phyloP scores from a whole-genome alignment of 139 green algal genomes.

The Haematococcus lacustris region DNA sequence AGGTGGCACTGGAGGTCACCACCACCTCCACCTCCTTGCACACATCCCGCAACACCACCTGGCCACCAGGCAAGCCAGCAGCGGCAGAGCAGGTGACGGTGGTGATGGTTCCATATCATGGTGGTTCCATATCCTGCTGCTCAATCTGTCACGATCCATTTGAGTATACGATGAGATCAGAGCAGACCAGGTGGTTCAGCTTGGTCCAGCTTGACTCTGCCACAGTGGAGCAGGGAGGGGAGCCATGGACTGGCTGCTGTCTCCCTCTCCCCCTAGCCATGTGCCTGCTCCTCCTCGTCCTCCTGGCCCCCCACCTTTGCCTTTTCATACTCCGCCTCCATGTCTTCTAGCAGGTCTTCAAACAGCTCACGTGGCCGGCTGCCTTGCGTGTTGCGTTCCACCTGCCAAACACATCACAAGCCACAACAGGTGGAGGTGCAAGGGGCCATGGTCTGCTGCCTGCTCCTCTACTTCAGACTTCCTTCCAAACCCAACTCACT shows the following conservation, averaged over 20 bases:
- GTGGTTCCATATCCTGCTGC: no score
- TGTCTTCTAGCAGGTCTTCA: constrained; percentile 79
- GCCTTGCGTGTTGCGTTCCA: constrained; percentile 49
- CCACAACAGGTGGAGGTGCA: not conserved
- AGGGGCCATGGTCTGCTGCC: not conserved
- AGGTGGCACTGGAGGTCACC: constrained; percentile 18
- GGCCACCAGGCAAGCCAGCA: not conserved
- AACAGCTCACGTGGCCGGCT: constrained; percentile 80
- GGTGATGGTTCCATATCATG: no score
- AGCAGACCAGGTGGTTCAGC: no score
- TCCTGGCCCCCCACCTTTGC: constrained; percentile 24
- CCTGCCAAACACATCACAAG: not conserved
- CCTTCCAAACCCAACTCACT: not conserved
- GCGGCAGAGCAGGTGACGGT: no score
- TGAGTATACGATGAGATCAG: no score
- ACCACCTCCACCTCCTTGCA: constrained; percentile 32
- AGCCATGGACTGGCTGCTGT: no score
- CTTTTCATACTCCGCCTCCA: constrained; percentile 66
- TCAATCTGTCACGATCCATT: no score
- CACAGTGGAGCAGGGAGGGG: no score
- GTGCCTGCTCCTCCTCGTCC: no score
- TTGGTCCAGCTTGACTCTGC: no score
- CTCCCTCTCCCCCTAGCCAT: no score
- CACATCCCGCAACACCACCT: constrained; percentile 27
- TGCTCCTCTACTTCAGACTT: not conserved